These are phyloP conservation scores for Peronosclerospora sorghi DNA, from an alignment of 352 stramenopile species.

Conservation along the genomic window DNA sequence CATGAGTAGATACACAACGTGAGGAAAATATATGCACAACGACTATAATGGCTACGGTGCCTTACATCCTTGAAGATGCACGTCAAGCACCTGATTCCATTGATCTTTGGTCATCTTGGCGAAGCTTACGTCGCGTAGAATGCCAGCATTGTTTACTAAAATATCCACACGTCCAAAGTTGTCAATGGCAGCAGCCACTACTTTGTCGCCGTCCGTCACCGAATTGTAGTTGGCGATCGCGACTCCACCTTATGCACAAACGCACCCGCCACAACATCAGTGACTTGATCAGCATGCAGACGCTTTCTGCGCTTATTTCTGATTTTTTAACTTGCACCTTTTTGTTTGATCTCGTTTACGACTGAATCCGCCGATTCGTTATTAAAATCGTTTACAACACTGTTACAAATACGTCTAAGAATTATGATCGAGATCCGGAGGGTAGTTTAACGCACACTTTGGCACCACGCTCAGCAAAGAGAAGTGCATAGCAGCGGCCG, in stretches of 20 bases:
- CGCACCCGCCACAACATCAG: background rate
- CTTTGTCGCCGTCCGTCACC: constrained; percentile 74
- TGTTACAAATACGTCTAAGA: constrained; percentile 10
- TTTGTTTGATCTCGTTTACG: constrained; percentile 68
- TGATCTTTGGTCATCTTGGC: constrained; percentile 84
- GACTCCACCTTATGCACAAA: constrained; percentile 27
- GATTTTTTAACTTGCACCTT: constrained; percentile 10
- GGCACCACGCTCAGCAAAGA: constrained; percentile 61
- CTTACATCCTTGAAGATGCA: constrained; percentile 75
- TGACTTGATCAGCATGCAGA: background rate
- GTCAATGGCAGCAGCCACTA: constrained; percentile 63
- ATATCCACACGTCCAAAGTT: constrained; percentile 72
- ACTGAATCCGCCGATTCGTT: constrained; percentile 57
- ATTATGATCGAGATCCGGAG: too few relatives aligned
- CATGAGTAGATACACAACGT: background rate
- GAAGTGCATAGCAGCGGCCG: constrained; percentile 60
- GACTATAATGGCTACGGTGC: background rate
- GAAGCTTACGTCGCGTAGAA: constrained; percentile 87
- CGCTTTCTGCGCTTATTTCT: background rate
- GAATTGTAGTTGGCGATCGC: constrained; percentile 79
- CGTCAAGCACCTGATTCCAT: constrained; percentile 77
- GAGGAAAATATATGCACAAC: background rate
- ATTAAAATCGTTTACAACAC: constrained; percentile 72
- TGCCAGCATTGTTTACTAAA: constrained; percentile 90
- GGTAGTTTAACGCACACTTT: constrained; percentile 57